These are phyloP conservation scores for Bacterosira constricta DNA, from an alignment of 108 stramenopile genomes.

Conservation along the genomic window DNA sequence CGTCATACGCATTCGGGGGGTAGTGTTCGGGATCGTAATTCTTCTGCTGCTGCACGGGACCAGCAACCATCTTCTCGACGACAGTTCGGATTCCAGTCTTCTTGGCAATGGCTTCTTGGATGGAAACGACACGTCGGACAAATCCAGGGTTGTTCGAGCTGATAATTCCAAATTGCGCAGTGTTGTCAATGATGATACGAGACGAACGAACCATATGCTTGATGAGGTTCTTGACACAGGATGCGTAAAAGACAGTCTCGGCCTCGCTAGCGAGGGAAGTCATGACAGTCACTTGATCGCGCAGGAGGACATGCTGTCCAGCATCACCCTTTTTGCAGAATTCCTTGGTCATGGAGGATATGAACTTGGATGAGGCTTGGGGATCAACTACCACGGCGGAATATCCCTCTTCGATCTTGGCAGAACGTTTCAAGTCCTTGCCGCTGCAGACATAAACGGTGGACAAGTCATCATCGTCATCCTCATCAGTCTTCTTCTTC, in stretches of 20 bases:
- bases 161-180: constrained; percentile 47
- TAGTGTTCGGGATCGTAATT: constrained; percentile 50
- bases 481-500: constrained; percentile 9
- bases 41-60: constrained; percentile 45
- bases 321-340: constrained; percentile 45
- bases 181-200: constrained; percentile 48
- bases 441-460: constrained; percentile 29
- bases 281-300: constrained; percentile 47
- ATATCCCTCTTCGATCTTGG: constrained; percentile 45
- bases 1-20: constrained; percentile 47
- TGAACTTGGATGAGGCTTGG: constrained; percentile 28
- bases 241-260: constrained; percentile 33
- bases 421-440: constrained; percentile 47
- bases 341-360: constrained; percentile 10
- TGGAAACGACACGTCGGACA: constrained; percentile 31
- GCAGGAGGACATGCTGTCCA: constrained; percentile 33
- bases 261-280: constrained; percentile 43
- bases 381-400: constrained; percentile 52
- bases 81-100: constrained; percentile 44
- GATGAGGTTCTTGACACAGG: constrained; percentile 28
- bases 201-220: constrained; percentile 41
- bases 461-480: constrained; percentile 24
- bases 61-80: constrained; percentile 49
- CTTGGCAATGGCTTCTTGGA: constrained; percentile 33
- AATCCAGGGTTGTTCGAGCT: constrained; percentile 35